Conservation (phyloP, 1,284 basidiomycete species). For the Acaromyces ingoldii region DNA sequence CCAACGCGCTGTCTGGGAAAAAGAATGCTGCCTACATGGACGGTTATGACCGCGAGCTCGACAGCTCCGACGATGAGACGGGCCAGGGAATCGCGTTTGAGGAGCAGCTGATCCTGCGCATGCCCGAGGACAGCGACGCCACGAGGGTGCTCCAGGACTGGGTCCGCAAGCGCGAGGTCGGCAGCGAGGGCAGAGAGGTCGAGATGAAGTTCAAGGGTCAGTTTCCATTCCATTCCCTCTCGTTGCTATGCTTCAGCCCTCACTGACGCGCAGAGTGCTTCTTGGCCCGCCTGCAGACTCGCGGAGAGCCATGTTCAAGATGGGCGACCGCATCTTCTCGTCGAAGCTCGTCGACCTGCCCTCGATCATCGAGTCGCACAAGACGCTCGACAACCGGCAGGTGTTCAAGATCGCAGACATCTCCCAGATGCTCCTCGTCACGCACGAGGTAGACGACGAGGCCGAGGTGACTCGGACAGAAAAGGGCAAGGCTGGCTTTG, state of each 20-base stretch:
- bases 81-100: constrained; percentile 70
- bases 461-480: constrained; percentile 70
- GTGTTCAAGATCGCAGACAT: constrained; percentile 99
- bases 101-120: constrained; percentile 90
- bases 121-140: constrained; percentile 72
- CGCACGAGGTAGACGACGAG: constrained; percentile 37
- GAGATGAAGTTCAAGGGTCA: constrained; percentile 96
- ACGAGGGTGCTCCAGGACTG: constrained; percentile 54
- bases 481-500: constrained; percentile 48
- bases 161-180: constrained; percentile 67
- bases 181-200: constrained; percentile 65
- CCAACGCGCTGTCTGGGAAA: constrained; percentile 5
- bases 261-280: too few relatives aligned
- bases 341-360: constrained; percentile 95
- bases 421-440: constrained; percentile 59
- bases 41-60: constrained; percentile 74
- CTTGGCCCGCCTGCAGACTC: constrained; percentile 64
- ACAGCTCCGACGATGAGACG: constrained; percentile 81
- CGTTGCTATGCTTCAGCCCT: background rate
- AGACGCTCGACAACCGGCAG: constrained; percentile 83
- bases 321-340: constrained; percentile 73
- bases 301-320: constrained; percentile 81
- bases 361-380: constrained; percentile 89
- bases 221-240: constrained; percentile 16
- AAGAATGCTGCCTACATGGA: constrained; percentile 51